Base-by-base conservation (phyloP, 768 basidiomycete genomes). In the Tylopilus intermedius region DNA sequence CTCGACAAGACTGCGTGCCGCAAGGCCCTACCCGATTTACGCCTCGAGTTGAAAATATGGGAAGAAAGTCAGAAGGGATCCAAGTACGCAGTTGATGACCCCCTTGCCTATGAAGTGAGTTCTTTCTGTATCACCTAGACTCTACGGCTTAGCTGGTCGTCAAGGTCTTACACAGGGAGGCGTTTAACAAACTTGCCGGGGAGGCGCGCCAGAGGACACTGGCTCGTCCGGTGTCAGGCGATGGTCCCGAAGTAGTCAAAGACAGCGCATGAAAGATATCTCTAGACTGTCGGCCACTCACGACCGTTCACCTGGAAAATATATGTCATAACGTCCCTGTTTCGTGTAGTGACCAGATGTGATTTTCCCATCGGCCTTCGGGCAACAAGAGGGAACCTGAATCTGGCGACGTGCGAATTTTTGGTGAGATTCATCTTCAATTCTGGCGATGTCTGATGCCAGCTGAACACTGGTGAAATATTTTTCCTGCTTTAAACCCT, bases 1-100 rank as follows among this genome's bases (percentile, higher is more conserved):
- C 72, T 86, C 8, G 87, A 89, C 68, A 78, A 77, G 57, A 74
- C 74, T 18, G 47, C 58, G 15, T 70, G 76, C 42, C 75, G 83
- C 27, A 79, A 78, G 61, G 72, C 71, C 15, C 64, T 72, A 50
- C 54, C 63, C 1, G 76, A 78, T 33, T 73, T 88, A 13, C 73
- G 74, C 39, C 62, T 61, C 39, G 84, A 86, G 32, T 61, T 88
- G 62, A 77, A 72, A 57, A 69, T 67, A 58, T 83, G 82, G 82
- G 86, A 87, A 57, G 79, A 74, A 50, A 72, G 67, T 50, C 73
- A 67, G 47, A 79, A 75, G 55, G 62, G 53, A 27, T 66, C 64
- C 42, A 71, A 57, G 33, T 51, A 50, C 22, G 51, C 64, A 15
- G 72, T 78, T 4, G 72, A 76, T 3, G 73, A 76, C 57, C 56